Evolutionary conservation across 345 rosid genomes (phyloP).

Genomic region (Nasturtium officinale): DNA sequence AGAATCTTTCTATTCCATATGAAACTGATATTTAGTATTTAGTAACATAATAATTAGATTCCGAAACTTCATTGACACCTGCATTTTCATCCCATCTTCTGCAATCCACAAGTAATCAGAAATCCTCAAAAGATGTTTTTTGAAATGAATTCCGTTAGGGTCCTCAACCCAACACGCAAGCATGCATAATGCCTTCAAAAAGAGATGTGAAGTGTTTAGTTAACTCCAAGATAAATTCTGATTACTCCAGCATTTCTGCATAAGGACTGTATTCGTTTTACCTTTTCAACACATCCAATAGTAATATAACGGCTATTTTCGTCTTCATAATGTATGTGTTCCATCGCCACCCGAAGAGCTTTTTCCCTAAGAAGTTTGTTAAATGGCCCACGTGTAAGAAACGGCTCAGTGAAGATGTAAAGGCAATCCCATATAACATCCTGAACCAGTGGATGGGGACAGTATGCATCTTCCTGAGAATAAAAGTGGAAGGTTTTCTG

Average conservation of each 20-base stretch:
- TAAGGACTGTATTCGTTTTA: slow-evolving; percentile 13
- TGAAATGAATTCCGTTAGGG: slow-evolving; percentile 63
- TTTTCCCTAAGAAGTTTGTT: slow-evolving; percentile 53
- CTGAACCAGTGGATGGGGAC: slow-evolving; percentile 62
- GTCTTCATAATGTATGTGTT: slow-evolving; percentile 71
- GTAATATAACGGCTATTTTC: slow-evolving; percentile 68
- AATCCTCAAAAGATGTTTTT: slow-evolving; percentile 78
- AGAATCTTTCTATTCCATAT: not conserved
- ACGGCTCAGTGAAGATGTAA: slow-evolving; percentile 54
- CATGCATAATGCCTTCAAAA: slow-evolving; percentile 49
- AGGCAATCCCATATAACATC: slow-evolving; percentile 63
- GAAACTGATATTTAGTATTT: not conserved
- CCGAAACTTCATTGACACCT: slow-evolving; percentile 34
- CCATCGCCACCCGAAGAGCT: slow-evolving; percentile 56
- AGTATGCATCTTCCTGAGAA: slow-evolving; percentile 59
- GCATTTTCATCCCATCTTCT: slow-evolving; percentile 97
- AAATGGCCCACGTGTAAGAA: slow-evolving; percentile 61
- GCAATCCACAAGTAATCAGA: slow-evolving; percentile 86
- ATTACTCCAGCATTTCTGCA: not conserved
- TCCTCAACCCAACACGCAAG: slow-evolving; percentile 86
- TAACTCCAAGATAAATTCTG: not conserved
- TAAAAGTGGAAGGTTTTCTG: slow-evolving; percentile 10
- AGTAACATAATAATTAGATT: not conserved
- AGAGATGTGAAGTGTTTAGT: slow-evolving; percentile 3
- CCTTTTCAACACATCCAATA: slow-evolving; percentile 69